phyloP scores from a whole-genome alignment of 352 stramenopile species.

The Blastocystis sp. region DNA sequence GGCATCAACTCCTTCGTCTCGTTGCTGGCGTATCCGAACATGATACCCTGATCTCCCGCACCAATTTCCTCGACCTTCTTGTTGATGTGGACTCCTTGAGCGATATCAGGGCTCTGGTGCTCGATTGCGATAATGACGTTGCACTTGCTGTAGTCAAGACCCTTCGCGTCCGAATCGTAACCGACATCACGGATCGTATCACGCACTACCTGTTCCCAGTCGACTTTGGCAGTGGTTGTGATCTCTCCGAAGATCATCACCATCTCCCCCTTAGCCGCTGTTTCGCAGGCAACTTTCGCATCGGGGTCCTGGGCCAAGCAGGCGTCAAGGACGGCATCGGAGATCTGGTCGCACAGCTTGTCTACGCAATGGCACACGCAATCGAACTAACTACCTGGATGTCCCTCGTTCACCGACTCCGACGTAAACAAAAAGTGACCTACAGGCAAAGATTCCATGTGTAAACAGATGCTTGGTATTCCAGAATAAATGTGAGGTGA shows the following conservation, averaged over 20 bases:
- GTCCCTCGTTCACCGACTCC: conserved; percentile 97
- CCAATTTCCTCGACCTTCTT: conserved; percentile 89
- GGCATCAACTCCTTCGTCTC: conserved; percentile 94
- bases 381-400: conserved; percentile 76
- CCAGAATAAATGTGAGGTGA: conserved; percentile 56
- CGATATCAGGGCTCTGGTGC: conserved; percentile 97
- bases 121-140: conserved; percentile 98
- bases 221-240: conserved; percentile 91
- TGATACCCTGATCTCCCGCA: conserved; percentile 90
- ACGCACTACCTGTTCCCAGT: conserved; percentile 94
- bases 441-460: conserved; percentile 58
- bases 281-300: conserved; percentile 89
- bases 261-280: conserved; percentile 96
- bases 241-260: conserved; percentile 99
- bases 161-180: conserved; percentile 95
- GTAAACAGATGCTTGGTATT: conserved; percentile 58
- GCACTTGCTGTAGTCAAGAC: conserved; percentile 96
- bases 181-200: conserved; percentile 96
- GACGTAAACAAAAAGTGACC: conserved; percentile 86
- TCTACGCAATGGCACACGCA: conserved; percentile 62
- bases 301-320: conserved; percentile 91
- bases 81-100: conserved; percentile 86
- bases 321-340: conserved; percentile 92
- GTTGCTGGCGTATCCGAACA: conserved; percentile 92
- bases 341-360: conserved; percentile 95